Evolutionary conservation across 2,329 filamentous ascomycete species (phyloP), one percentile per base, ranked within the genome.

Genomic region (Chaetomium sp.): DNA sequence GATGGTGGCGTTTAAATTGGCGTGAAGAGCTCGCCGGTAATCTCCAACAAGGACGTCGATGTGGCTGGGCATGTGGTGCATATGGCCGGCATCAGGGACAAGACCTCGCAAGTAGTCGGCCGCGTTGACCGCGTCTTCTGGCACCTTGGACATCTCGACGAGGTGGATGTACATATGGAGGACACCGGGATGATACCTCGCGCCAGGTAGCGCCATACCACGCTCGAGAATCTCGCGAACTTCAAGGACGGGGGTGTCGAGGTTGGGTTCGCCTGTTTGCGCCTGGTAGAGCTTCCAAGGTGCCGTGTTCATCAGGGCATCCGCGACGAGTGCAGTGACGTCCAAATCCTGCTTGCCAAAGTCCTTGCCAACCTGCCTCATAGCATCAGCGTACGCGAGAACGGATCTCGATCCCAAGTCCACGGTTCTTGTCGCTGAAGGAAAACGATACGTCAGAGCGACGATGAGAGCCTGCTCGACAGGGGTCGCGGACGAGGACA

Each of bases 121-220:
- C 27, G 50, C 50, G 12, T 53, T 31, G 25, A 53, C 25, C 8
- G 25, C 50, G 13, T n/a, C 27, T 16, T 53, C 50, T 1, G 50
- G 50, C 25, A 16, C 31, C 25, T 53, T 53, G 27, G 50, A 53
- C 50, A 53, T 53, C 27, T 53, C 50, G 6, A 53, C 16, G 5
- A 53, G 50, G 25, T 53, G 50, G 50, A 53, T 53, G 25, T 53
- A 53, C 50, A 53, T 53, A 19, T 53, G 50, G 50, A 53, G 50
- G 13, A 53, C 27, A 5, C 50, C 50, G 2, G 50, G 50, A 13
- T 53, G 50, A 19, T 29, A 10, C 19, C 13, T 29, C 16, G 50
- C 50, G 13, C 16, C 16, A 6, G 50, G 50, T 16, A 31, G 27
- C 50, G 25, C 13, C 50, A 53, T 29, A 3, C 25, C 50, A 27